Evolutionary conservation across 1,284 basidiomycete genomes (phyloP).

Genomic region (Somion occarium): DNA sequence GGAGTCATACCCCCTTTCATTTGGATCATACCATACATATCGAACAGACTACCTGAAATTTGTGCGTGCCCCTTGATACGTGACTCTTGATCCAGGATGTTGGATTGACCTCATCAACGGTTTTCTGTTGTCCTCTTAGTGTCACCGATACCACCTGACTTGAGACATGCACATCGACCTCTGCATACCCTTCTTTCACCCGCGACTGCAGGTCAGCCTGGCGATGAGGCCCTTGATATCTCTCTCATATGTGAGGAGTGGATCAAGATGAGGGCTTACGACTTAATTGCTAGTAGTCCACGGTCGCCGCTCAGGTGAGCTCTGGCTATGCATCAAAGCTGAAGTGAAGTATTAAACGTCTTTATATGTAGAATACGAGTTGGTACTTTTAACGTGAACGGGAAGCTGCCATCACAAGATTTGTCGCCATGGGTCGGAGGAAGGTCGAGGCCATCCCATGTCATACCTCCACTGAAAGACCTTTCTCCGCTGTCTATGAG

Average conservation of each 20-base stretch:
- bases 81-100: background rate
- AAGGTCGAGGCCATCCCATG: conserved; percentile 13
- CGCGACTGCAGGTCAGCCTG: conserved; percentile 55
- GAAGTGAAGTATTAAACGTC: conserved; percentile 25
- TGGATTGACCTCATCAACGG: background rate
- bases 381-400: conserved; percentile 80
- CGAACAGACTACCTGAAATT: conserved; percentile 4
- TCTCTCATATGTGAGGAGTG: conserved; percentile 57
- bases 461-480: conserved; percentile 34
- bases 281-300: background rate
- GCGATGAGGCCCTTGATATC: conserved; percentile 56
- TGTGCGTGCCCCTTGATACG: conserved; percentile 11
- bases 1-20: conserved; percentile 11
- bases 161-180: conserved; percentile 42
- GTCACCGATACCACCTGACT: conserved; percentile 42
- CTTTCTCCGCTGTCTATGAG: conserved; percentile 32
- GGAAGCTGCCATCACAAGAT: conserved; percentile 65
- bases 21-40: conserved; percentile 16
- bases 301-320: conserved; percentile 1
- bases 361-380: conserved; percentile 45
- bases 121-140: conserved; percentile 17
- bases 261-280: conserved; percentile 34
- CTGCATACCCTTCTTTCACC: conserved; percentile 48
- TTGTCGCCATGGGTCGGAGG: conserved; percentile 45
- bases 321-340: too few species aligned